Percentiles rank a stretch among this genome's conserved stretches.
Conservation (phyloP, 768 basidiomycete species). For the Boletus tomentosulus region DNA sequence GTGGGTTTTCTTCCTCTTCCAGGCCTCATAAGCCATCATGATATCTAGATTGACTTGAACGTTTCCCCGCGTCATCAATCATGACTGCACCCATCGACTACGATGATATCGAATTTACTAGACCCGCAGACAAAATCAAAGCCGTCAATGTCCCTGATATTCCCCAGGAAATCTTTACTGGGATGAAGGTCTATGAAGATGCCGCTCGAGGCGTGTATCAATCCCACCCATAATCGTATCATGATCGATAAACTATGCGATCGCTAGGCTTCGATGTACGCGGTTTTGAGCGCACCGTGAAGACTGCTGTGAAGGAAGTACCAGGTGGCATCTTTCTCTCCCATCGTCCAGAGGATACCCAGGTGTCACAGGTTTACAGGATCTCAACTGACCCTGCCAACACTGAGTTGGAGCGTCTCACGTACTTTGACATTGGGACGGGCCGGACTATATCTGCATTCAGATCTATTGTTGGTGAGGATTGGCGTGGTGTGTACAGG, state of each 20-base stretch:
- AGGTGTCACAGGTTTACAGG: slow-evolving; percentile 36
- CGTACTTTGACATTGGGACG: slow-evolving; percentile 37
- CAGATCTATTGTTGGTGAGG: slow-evolving; percentile 34
- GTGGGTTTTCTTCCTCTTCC: slow-evolving; percentile 1
- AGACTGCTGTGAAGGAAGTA: slow-evolving; percentile 6
- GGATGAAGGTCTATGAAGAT: slow-evolving; percentile 38
- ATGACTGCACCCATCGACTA: slow-evolving; percentile 28
- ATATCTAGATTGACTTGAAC: not conserved
- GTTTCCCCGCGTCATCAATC: not conserved
- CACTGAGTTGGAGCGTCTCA: slow-evolving; percentile 32
- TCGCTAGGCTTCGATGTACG: slow-evolving; percentile 24
- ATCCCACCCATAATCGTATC: not conserved
- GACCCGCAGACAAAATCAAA: slow-evolving; percentile 38
- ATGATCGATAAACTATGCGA: not conserved
- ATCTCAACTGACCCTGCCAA: slow-evolving; percentile 27
- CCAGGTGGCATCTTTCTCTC: slow-evolving; percentile 29
- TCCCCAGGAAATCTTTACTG: slow-evolving; percentile 32
- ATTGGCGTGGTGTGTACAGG: slow-evolving; percentile 38
- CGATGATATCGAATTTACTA: slow-evolving; percentile 31
- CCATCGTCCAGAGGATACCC: slow-evolving; percentile 39
- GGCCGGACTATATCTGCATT: slow-evolving; percentile 35
- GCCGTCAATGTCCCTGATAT: slow-evolving; percentile 33
- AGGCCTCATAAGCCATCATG: not conserved
- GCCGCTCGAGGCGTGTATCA: slow-evolving; percentile 29
- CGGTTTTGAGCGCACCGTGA: slow-evolving; percentile 26